A percentile compares a stretch with the other conserved stretches of the same genome.
These are phyloP conservation scores for Cochlearia excelsa DNA, from an alignment of 345 rosid species.

Conservation along the genomic window DNA sequence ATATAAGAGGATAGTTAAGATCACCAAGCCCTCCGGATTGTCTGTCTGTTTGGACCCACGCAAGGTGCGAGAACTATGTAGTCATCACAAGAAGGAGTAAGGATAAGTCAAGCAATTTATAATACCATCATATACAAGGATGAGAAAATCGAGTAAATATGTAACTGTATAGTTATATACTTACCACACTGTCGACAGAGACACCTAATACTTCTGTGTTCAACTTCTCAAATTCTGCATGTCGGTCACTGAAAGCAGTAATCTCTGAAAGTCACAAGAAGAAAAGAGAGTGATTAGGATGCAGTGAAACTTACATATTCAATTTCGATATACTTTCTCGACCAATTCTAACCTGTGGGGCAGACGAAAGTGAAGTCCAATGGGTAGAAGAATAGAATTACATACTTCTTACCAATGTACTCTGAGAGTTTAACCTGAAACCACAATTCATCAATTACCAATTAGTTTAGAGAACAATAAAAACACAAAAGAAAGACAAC, in stretches of 20 bases:
- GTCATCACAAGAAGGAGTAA: neutral
- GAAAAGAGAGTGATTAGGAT: neutral
- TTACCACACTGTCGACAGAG: slow-evolving; percentile 85
- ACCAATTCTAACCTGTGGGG: slow-evolving; percentile 66
- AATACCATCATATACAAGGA: neutral
- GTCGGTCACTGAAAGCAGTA: slow-evolving; percentile 89
- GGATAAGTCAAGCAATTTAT: slow-evolving; percentile 19
- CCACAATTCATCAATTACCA: slow-evolving; percentile 11
- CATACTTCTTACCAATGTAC: slow-evolving; percentile 88
- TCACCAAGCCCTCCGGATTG: slow-evolving; percentile 98
- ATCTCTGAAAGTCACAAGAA: slow-evolving; percentile 48
- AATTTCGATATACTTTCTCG: neutral
- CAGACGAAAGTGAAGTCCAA: slow-evolving; percentile 97
- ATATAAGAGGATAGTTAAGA: slow-evolving; percentile 77
- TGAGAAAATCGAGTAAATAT: neutral
- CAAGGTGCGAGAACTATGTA: slow-evolving; percentile 86
- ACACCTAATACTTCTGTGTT: slow-evolving; percentile 81
- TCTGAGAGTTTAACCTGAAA: slow-evolving; percentile 85
- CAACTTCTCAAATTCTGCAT: slow-evolving; percentile 70
- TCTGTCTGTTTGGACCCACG: slow-evolving; percentile 98
- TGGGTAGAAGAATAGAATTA: slow-evolving; percentile 89
- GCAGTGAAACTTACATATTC: neutral
- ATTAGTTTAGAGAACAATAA: neutral
- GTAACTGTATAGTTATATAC: slow-evolving; percentile 18
- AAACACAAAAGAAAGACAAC: neutral